Percentiles rank a stretch among this genome's conserved stretches.
These are phyloP conservation scores for Penicillium sclerotiorum DNA, from an alignment of 2,329 filamentous ascomycete species.

Conservation along the genomic window DNA sequence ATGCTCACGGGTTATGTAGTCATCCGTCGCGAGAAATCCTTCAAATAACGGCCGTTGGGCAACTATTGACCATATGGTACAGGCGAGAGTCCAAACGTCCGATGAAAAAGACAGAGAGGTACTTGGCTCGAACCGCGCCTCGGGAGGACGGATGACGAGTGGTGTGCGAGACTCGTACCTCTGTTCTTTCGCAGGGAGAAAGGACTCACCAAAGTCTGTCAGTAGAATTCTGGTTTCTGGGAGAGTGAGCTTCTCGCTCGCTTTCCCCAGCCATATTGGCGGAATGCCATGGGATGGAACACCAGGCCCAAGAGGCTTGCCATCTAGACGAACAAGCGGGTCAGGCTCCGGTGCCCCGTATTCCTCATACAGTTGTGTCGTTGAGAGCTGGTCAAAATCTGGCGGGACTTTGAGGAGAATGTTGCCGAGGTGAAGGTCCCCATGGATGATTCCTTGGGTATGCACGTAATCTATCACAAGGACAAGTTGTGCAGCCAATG, in stretches of 20 bases:
- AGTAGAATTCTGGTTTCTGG: conserved; percentile 34
- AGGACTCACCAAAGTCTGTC: conserved; percentile 40
- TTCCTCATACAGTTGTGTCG: conserved; percentile 33
- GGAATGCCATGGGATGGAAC: conserved; percentile 30
- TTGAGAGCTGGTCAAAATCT: conserved; percentile 32
- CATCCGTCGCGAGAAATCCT: conserved; percentile 25
- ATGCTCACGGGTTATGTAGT: conserved; percentile 29
- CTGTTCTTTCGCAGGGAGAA: no score
- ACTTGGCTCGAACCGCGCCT: conserved; percentile 37
- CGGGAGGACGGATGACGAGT: conserved; percentile 32
- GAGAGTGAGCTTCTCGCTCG: conserved; percentile 30
- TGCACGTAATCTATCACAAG: background rate
- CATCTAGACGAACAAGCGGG: conserved; percentile 25
- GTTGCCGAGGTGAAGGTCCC: conserved; percentile 35
- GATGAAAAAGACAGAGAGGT: conserved; percentile 24
- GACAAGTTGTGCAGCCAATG: background rate
- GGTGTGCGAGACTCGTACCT: conserved; percentile 19
- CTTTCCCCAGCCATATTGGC: conserved; percentile 32
- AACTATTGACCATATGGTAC: conserved; percentile 29
- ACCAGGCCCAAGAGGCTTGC: conserved; percentile 27
- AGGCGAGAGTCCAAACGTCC: conserved; percentile 40
- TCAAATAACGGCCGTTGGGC: conserved; percentile 29
- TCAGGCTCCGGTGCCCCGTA: conserved; percentile 35
- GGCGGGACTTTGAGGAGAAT: conserved; percentile 26
- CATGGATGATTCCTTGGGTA: background rate